Percentiles rank a stretch among this genome's conserved stretches.
These are phyloP conservation scores for Iberis pinnata DNA, from an alignment of 345 rosid species.

Conservation along the genomic window DNA sequence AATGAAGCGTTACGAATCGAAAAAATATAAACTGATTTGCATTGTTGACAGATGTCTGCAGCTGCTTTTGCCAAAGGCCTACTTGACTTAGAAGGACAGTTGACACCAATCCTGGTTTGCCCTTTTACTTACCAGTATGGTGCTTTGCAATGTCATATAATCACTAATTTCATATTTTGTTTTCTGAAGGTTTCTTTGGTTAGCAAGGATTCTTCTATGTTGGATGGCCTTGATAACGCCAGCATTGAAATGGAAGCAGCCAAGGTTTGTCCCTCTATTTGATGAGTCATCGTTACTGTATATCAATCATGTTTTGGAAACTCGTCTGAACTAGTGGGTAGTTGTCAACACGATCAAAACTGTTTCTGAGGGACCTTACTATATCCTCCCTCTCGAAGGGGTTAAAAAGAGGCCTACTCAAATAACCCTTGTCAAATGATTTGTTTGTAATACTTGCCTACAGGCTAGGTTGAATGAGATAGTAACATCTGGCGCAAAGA, in stretches of 20 bases:
- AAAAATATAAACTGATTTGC: not conserved
- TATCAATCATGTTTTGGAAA: slow-evolving; percentile 4
- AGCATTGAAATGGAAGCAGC: slow-evolving; percentile 95
- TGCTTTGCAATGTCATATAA: slow-evolving; percentile 6
- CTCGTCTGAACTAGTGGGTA: not conserved
- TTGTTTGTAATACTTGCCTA: slow-evolving; percentile 4
- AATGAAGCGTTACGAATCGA: not conserved
- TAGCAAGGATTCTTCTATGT: slow-evolving; percentile 99
- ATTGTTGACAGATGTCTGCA: slow-evolving; percentile 86
- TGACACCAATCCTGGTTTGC: slow-evolving; percentile 93
- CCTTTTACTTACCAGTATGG: slow-evolving; percentile 10
- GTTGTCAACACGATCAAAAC: not conserved
- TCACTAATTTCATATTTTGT: slow-evolving; percentile 12
- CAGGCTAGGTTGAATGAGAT: slow-evolving; percentile 94
- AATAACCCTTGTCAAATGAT: slow-evolving; percentile 5
- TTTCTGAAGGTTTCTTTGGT: slow-evolving; percentile 88
- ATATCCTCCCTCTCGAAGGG: not conserved
- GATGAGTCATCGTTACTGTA: not conserved
- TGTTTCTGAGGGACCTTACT: not conserved
- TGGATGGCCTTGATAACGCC: slow-evolving; percentile 98
- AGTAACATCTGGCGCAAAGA: slow-evolving; percentile 51
- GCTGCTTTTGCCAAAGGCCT: slow-evolving; percentile 99
- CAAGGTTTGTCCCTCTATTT: slow-evolving; percentile 51
- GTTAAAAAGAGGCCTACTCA: too few relatives aligned
- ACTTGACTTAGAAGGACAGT: slow-evolving; percentile 97